Evolutionary conservation across 345 rosid genomes (phyloP).

Genomic region (Barbarea vulgaris): DNA sequence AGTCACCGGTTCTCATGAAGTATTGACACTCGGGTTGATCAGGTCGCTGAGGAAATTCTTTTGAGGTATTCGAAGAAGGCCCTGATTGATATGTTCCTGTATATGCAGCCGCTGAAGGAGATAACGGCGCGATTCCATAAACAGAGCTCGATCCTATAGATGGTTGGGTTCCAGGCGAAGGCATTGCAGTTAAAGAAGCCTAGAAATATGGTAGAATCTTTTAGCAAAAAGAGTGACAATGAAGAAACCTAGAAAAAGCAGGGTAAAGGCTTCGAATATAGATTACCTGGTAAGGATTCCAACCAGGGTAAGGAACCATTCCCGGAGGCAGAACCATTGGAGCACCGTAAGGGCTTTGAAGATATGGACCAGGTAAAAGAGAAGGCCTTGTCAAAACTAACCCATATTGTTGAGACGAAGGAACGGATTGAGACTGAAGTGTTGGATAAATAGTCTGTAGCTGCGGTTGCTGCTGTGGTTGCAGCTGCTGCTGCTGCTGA

Average conservation of each 20-base stretch:
- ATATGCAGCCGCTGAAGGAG: constrained; percentile 70
- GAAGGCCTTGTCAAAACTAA: constrained; percentile 79
- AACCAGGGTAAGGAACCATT: constrained; percentile 72
- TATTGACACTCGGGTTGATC: constrained; percentile 90
- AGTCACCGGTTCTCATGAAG: constrained; percentile 87
- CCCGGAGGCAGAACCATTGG: constrained; percentile 65
- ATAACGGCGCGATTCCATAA: constrained; percentile 68
- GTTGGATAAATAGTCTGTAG: constrained; percentile 50
- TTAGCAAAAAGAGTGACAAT: constrained; percentile 7
- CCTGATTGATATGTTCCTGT: constrained; percentile 58
- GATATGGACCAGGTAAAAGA: constrained; percentile 65
- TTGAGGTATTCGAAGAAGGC: constrained; percentile 55
- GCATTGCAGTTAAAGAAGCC: constrained; percentile 64
- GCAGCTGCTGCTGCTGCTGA: constrained; percentile 39
- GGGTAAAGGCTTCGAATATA: background rate
- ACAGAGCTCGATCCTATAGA: constrained; percentile 61
- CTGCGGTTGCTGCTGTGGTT: constrained; percentile 26
- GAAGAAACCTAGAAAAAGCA: background rate
- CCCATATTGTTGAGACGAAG: constrained; percentile 78
- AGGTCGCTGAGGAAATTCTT: constrained; percentile 88
- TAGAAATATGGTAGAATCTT: constrained; percentile 24
- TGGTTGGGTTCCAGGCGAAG: constrained; percentile 68
- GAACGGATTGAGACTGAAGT: constrained; percentile 63
- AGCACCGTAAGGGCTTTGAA: constrained; percentile 73
- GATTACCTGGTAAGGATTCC: constrained; percentile 76